Percentiles rank a stretch among this genome's conserved stretches.
Evolutionary conservation across 2,329 filamentous ascomycete species (phyloP).

Genomic region (Immersiporthe knoxdaviesiana): DNA sequence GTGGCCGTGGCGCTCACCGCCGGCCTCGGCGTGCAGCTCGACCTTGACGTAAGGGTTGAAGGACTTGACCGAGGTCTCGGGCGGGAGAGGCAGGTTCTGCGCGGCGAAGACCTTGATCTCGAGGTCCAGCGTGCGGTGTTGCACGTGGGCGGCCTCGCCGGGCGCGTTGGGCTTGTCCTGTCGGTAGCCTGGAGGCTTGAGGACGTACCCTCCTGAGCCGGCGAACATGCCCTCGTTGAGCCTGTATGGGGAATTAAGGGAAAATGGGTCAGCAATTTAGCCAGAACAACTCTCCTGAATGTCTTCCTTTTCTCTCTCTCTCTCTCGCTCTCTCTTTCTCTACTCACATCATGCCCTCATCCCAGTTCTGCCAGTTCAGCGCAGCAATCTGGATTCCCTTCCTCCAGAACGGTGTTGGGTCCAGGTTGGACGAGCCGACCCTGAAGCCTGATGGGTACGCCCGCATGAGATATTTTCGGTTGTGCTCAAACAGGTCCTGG

Average conservation of each 20-base stretch:
- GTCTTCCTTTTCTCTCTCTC: no score
- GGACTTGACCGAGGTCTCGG: constrained; percentile 51
- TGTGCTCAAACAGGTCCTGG: constrained; percentile 73
- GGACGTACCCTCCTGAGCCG: constrained; percentile 79
- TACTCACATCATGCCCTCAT: constrained; percentile 81
- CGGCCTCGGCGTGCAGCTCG: constrained; percentile 80
- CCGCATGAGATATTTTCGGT: constrained; percentile 80
- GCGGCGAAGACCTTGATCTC: constrained; percentile 75
- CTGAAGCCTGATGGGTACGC: constrained; percentile 84
- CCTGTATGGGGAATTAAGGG: constrained; percentile 10
- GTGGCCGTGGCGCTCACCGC: constrained; percentile 45
- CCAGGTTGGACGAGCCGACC: constrained; percentile 82
- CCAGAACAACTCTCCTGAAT: neutral
- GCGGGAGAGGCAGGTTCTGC: constrained; percentile 72
- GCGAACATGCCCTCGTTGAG: constrained; percentile 92
- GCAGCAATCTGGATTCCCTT: constrained; percentile 89
- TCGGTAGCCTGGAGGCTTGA: constrained; percentile 68
- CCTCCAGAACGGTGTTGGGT: constrained; percentile 84
- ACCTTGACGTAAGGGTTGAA: constrained; percentile 84
- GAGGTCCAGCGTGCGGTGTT: constrained; percentile 67
- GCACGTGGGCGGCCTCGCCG: constrained; percentile 43
- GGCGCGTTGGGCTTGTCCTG: constrained; percentile 37
- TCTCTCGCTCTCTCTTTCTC: no score
- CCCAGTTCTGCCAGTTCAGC: constrained; percentile 90
- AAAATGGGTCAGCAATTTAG: neutral